phyloP scores from a whole-genome alignment of 202 grass and related monocot species.

The Alloteropsis angusta region DNA sequence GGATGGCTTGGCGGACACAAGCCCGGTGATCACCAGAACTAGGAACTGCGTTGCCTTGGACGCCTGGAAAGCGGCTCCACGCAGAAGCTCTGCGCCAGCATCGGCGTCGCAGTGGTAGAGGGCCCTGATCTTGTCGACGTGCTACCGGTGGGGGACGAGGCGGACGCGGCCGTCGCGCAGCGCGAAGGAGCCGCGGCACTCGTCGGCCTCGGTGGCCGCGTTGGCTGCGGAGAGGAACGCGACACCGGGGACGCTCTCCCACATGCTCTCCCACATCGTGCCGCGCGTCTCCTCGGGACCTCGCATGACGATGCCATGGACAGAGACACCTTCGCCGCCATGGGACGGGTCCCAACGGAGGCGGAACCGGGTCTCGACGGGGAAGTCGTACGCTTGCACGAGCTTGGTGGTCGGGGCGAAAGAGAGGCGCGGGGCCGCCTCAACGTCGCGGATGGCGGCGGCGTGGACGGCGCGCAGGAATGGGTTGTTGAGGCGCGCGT shows the following conservation, averaged over 20 bases:
- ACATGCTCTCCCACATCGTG: constrained; percentile 61
- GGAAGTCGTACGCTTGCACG: constrained; percentile 44
- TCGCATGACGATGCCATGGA: not conserved
- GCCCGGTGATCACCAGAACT: constrained; percentile 53
- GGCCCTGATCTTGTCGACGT: constrained; percentile 45
- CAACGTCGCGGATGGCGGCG: constrained; percentile 14
- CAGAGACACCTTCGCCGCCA: constrained; percentile 14
- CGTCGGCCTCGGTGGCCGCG: constrained; percentile 44
- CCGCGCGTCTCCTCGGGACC: not conserved
- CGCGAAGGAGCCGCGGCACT: constrained; percentile 79
- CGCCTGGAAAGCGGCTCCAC: constrained; percentile 27
- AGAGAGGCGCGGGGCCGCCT: constrained; percentile 18
- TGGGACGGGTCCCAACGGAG: constrained; percentile 45
- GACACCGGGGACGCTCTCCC: constrained; percentile 60
- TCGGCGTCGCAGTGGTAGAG: constrained; percentile 42
- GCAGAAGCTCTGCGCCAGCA: constrained; percentile 22
- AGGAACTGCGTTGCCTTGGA: constrained; percentile 37
- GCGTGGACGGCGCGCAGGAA: constrained; percentile 42
- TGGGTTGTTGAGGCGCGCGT: constrained; percentile 70
- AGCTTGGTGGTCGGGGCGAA: constrained; percentile 44
- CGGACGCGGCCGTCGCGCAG: constrained; percentile 45
- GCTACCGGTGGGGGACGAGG: constrained; percentile 56
- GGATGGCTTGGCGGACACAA: constrained; percentile 17
- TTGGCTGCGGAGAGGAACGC: constrained; percentile 68
- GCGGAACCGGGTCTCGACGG: constrained; percentile 47